Evolutionary conservation across 805 yeast species (phyloP).

Genomic region (Priceomyces haplophilus): DNA sequence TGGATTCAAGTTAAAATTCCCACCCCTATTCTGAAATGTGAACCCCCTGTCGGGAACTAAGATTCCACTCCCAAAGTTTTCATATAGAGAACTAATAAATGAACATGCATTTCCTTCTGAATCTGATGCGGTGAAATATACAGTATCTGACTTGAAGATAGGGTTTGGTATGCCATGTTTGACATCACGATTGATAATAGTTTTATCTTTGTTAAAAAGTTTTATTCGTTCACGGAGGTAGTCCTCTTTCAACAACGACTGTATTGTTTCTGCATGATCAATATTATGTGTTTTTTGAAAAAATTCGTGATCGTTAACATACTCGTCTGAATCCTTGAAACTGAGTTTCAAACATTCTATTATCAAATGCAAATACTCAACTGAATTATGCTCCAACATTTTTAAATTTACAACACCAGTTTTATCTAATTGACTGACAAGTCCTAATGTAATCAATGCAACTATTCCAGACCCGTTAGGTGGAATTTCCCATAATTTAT

Average conservation of each 20-base stretch:
- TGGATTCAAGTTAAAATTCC: conserved; percentile 62
- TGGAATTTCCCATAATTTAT: conserved; percentile 73
- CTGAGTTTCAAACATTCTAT: conserved; percentile 70
- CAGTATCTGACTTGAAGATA: conserved; percentile 64
- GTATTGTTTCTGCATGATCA: conserved; percentile 24
- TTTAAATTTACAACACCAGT: conserved; percentile 40
- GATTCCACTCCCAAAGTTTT: conserved; percentile 67
- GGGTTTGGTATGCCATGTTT: conserved; percentile 57
- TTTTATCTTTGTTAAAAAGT: conserved; percentile 39
- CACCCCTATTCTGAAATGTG: conserved; percentile 72
- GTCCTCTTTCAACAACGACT: conserved; percentile 43
- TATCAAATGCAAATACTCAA: conserved; percentile 65
- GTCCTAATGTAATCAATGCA: conserved; percentile 68
- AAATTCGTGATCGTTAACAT: conserved; percentile 60
- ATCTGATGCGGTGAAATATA: conserved; percentile 64
- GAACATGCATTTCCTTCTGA: conserved; percentile 75
- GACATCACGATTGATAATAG: conserved; percentile 41
- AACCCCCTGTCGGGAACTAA: conserved; percentile 66
- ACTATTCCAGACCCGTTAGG: conserved; percentile 83
- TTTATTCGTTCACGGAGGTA: conserved; percentile 51
- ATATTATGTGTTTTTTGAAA: conserved; percentile 13
- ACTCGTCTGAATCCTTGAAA: conserved; percentile 72
- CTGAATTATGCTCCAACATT: conserved; percentile 57
- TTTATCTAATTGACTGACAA: conserved; percentile 53
- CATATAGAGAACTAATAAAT: conserved; percentile 72